A percentile compares a stretch with the other conserved stretches of the same genome.
phyloP scores from a whole-genome alignment of 2,329 filamentous ascomycete genomes.

The Passalora sequoiae region DNA sequence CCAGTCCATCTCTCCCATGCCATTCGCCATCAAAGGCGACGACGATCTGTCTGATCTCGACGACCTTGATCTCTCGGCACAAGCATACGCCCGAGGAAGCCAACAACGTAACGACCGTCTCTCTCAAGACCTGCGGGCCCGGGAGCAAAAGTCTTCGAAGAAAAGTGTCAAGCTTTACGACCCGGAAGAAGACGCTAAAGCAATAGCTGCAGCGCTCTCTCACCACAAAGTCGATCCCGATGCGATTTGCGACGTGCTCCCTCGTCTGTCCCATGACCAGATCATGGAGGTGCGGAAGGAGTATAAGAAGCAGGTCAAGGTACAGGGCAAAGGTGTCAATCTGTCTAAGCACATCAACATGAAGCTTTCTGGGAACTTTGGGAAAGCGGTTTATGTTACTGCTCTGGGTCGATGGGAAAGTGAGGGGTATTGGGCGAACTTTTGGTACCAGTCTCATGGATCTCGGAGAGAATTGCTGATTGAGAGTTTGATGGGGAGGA shows the following conservation, averaged over 20 bases:
- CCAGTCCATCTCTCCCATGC: conserved; percentile 92
- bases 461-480: conserved; percentile 84
- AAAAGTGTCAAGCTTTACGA: conserved; percentile 76
- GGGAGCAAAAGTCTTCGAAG: conserved; percentile 42
- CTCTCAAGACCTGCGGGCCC: conserved; percentile 12
- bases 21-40: conserved; percentile 64
- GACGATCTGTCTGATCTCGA: conserved; percentile 50
- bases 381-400: conserved; percentile 86
- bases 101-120: conserved; percentile 11
- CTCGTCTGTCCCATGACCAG: conserved; percentile 78
- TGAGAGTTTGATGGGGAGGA: conserved; percentile 83
- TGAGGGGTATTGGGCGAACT: conserved; percentile 97
- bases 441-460: conserved; percentile 88
- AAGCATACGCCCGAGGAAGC: conserved; percentile 11
- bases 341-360: conserved; percentile 81
- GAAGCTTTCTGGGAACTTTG: conserved; percentile 71
- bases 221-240: conserved; percentile 60
- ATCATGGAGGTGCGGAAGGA: conserved; percentile 78
- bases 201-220: conserved; percentile 70
- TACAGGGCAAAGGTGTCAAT: conserved; percentile 74
- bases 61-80: conserved; percentile 40
- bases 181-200: conserved; percentile 69
- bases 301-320: conserved; percentile 87
- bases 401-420: conserved; percentile 86
- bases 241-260: conserved; percentile 76